Conservation (phyloP, 345 rosid genomes). For the Excoecaria agallocha region DNA sequence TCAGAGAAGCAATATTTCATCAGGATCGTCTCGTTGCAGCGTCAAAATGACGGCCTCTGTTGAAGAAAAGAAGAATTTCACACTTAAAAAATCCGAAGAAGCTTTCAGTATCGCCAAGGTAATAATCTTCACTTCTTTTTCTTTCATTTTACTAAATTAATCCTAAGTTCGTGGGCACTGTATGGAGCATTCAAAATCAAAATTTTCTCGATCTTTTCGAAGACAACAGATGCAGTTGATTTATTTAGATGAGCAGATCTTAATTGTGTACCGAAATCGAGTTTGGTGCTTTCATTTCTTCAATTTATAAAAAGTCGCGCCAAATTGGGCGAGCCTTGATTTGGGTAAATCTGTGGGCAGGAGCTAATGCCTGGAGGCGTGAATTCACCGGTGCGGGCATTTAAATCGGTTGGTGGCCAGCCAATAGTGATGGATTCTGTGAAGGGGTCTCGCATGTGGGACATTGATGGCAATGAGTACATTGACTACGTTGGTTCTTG, state of each 20-base stretch:
- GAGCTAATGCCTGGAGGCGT: conserved; percentile 98
- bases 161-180: too few species aligned
- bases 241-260: background rate
- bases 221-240: too few species aligned
- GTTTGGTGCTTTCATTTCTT: background rate
- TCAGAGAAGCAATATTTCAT: conserved; percentile 22
- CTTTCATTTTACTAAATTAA: too few species aligned
- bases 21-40: conserved; percentile 36
- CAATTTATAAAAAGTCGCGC: background rate
- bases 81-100: conserved; percentile 79
- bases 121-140: too few species aligned
- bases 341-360: conserved; percentile 31
- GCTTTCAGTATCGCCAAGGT: conserved; percentile 86
- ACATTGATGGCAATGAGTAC: conserved; percentile 92
- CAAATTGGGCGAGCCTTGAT: background rate
- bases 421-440: conserved; percentile 84
- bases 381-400: conserved; percentile 93
- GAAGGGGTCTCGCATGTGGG: conserved; percentile 93
- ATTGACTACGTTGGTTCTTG: conserved; percentile 96
- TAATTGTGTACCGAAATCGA: background rate
- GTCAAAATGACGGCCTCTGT: conserved; percentile 59
- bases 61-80: conserved; percentile 54
- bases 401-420: conserved; percentile 95
- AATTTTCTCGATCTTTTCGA: too few species aligned
- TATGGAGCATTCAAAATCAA: too few species aligned